phyloP scores from a whole-genome alignment of 2,329 filamentous ascomycete genomes.

The Nothophoma quercina region DNA sequence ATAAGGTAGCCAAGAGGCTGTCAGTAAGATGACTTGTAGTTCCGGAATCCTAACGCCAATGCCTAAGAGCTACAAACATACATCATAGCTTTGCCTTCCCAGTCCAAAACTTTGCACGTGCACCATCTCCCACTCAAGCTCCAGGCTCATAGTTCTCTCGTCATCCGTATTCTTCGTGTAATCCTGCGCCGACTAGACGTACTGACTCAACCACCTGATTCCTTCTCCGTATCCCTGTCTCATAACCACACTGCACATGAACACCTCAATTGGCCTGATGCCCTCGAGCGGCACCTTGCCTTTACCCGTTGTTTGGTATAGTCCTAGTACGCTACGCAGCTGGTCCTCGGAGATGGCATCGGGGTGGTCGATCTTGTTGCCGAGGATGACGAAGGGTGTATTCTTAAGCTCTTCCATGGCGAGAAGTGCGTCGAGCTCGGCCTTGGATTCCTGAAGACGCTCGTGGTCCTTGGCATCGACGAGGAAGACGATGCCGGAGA shows the following conservation, averaged over 20 bases:
- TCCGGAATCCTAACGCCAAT: conserved; percentile 17
- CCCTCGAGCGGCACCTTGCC: conserved; percentile 49
- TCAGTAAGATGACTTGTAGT: conserved; percentile 4
- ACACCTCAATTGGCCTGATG: conserved; percentile 78
- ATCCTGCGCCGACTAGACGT: conserved; percentile 40
- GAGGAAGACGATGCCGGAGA: conserved; percentile 87
- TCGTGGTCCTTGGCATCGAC: conserved; percentile 98
- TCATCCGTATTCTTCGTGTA: neutral
- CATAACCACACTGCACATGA: conserved; percentile 98
- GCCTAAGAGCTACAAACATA: conserved; percentile 6
- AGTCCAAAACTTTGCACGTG: neutral
- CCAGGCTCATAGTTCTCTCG: neutral
- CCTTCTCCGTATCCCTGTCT: conserved; percentile 71
- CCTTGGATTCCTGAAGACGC: conserved; percentile 92
- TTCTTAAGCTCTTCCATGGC: conserved; percentile 96
- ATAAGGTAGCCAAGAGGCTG: no score
- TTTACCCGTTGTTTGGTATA: conserved; percentile 73
- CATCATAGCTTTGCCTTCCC: neutral
- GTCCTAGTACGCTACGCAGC: conserved; percentile 85
- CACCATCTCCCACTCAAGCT: neutral
- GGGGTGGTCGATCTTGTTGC: conserved; percentile 99
- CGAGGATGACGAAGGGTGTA: conserved; percentile 94
- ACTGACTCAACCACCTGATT: conserved; percentile 53
- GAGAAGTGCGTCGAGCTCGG: conserved; percentile 90
- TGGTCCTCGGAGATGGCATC: conserved; percentile 96